These are phyloP conservation scores for Crithidia brevicula DNA, from an alignment of 208 protist genomes.

Conservation along the genomic window DNA sequence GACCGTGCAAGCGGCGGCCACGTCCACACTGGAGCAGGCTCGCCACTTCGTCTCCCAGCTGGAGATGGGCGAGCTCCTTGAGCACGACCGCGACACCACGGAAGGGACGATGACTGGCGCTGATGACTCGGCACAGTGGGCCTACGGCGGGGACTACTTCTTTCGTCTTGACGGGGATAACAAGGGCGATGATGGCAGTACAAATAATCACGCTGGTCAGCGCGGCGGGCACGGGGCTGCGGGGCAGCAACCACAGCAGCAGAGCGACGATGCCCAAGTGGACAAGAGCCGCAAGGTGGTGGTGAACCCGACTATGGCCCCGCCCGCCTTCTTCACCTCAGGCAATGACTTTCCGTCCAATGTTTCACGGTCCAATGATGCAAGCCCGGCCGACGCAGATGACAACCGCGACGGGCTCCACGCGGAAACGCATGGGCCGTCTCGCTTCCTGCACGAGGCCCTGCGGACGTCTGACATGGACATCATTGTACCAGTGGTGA, in stretches of 20 bases:
- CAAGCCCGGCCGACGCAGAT: neutral
- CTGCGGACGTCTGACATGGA: conserved; percentile 41
- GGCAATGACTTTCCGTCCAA: conserved; percentile 69
- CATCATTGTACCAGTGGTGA: conserved; percentile 82
- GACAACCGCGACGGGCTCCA: conserved; percentile 16
- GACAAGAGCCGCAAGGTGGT: conserved; percentile 22
- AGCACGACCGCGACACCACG: conserved; percentile 53
- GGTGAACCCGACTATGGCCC: conserved; percentile 35
- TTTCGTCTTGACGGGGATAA: conserved; percentile 44
- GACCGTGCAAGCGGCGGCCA: neutral
- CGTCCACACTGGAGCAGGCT: conserved; percentile 19
- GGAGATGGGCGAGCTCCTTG: conserved; percentile 45
- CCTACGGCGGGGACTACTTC: conserved; percentile 76
- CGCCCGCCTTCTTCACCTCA: conserved; percentile 68
- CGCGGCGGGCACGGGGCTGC: neutral
- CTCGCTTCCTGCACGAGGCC: conserved; percentile 21
- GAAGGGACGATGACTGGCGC: conserved; percentile 54
- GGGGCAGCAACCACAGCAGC: neutral
- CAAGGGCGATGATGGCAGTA: conserved; percentile 20
- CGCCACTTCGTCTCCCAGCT: conserved; percentile 30
- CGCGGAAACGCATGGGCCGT: conserved; percentile 2
- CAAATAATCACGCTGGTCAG: neutral
- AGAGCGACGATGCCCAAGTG: conserved; percentile 5
- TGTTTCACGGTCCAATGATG: neutral
- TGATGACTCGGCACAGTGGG: conserved; percentile 54